Evolutionary conservation across 495 filamentous ascomycete genomes (phyloP).

Genomic region (Aspergillus panamensis): DNA sequence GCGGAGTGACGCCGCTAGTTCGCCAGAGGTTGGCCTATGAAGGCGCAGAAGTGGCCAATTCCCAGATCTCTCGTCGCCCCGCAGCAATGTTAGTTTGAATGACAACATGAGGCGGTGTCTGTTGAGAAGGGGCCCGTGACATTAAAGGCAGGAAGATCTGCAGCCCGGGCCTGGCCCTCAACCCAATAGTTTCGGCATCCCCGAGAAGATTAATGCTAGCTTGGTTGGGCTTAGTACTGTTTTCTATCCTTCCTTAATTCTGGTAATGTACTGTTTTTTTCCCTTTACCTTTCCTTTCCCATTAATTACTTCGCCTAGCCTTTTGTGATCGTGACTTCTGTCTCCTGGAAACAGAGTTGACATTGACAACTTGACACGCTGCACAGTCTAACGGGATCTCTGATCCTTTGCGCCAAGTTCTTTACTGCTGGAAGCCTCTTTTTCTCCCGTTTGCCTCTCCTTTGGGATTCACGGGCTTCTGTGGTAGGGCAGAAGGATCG

Average conservation of each 20-base stretch:
- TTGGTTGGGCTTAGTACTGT: neutral
- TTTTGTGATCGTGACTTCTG: neutral
- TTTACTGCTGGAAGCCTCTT: neutral
- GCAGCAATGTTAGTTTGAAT: slow-evolving; percentile 3
- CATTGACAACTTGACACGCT: neutral
- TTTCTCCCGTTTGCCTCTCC: neutral
- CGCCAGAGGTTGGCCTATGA: neutral
- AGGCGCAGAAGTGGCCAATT: neutral
- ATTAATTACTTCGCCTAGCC: neutral
- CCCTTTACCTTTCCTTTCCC: neutral
- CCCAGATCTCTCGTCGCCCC: neutral
- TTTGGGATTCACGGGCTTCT: neutral
- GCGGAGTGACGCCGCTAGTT: neutral
- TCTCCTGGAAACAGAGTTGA: too few relatives aligned
- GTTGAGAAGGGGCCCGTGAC: neutral
- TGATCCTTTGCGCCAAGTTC: neutral
- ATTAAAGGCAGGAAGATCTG: slow-evolving; percentile 12
- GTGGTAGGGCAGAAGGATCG: slow-evolving; percentile 15
- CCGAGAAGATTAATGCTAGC: slow-evolving; percentile 9
- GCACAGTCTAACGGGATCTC: neutral
- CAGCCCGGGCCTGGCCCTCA: slow-evolving; percentile 8
- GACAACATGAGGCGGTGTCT: slow-evolving; percentile 16
- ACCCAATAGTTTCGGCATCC: slow-evolving; percentile 16
- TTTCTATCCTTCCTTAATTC: neutral
- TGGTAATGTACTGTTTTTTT: neutral